Percentiles rank a stretch among this genome's conserved stretches.
phyloP scores from a whole-genome alignment of 1,139 yeast species.

The Suhomyces panamericanus region DNA sequence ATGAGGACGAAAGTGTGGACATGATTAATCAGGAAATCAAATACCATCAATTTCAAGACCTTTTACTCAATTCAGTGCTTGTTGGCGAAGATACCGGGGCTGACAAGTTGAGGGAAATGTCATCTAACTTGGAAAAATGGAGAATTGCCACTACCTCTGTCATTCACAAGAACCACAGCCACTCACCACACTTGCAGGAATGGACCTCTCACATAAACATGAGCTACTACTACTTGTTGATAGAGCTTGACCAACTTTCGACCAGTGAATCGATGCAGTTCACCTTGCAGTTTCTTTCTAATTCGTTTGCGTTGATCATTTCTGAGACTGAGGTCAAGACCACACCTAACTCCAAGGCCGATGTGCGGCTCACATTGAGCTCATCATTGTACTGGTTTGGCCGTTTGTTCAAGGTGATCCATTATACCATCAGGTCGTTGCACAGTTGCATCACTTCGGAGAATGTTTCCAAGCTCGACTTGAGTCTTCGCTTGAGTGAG shows the following conservation, averaged over 20 bases:
- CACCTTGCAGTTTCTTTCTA: slow-evolving; percentile 43
- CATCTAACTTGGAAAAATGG: slow-evolving; percentile 39
- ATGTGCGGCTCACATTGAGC: slow-evolving; percentile 14
- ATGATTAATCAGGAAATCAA: slow-evolving; percentile 24
- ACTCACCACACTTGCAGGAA: slow-evolving; percentile 32
- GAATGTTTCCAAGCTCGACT: slow-evolving; percentile 14
- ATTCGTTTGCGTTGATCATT: slow-evolving; percentile 40
- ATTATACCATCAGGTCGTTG: slow-evolving; percentile 30
- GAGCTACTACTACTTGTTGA: slow-evolving; percentile 40
- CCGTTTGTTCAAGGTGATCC: slow-evolving; percentile 39
- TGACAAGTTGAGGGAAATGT: slow-evolving; percentile 20
- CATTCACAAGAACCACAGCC: slow-evolving; percentile 28
- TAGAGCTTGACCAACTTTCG: slow-evolving; percentile 45
- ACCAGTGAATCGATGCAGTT: slow-evolving; percentile 41
- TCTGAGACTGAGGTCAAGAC: slow-evolving; percentile 19
- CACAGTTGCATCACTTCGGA: slow-evolving; percentile 17
- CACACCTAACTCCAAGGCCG: slow-evolving; percentile 3
- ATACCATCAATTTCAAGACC: slow-evolving; percentile 23
- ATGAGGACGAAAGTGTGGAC: slow-evolving; percentile 22
- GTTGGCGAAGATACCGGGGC: slow-evolving; percentile 7
- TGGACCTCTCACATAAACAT: slow-evolving; percentile 36
- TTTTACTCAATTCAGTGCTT: slow-evolving; percentile 16
- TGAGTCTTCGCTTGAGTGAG: slow-evolving; percentile 22
- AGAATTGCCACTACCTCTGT: slow-evolving; percentile 31
- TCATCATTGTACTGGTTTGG: slow-evolving; percentile 34